Conservation (phyloP, 1,139 yeast species). For the Geotrichum candidum region DNA sequence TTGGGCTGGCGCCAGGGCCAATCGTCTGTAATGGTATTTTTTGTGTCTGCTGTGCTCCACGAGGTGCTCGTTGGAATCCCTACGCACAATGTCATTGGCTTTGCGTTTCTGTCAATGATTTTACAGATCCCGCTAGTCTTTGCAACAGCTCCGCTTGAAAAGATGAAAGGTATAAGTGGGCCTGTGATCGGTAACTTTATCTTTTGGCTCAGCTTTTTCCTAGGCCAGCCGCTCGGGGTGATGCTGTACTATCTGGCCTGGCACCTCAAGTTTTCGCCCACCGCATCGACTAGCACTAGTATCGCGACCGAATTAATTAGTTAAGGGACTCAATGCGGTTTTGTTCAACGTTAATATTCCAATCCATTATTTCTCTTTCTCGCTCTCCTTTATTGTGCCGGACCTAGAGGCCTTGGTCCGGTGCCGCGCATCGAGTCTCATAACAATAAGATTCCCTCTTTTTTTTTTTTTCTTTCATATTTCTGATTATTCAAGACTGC, state of each 20-base stretch:
- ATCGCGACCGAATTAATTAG: not conserved
- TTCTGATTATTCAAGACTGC: no score
- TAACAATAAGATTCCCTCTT: not conserved
- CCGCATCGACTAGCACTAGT: not conserved
- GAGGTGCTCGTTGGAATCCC: conserved; percentile 45
- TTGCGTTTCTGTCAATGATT: conserved; percentile 41
- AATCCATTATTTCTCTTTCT: not conserved
- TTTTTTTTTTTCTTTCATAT: no score
- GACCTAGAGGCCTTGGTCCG: not conserved
- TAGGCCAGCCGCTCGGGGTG: conserved; percentile 44
- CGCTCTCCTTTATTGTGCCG: not conserved
- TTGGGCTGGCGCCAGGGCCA: conserved; percentile 31
- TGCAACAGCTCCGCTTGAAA: conserved; percentile 39
- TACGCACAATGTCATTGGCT: conserved; percentile 43
- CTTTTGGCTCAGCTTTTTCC: conserved; percentile 42
- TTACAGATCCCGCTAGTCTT: conserved; percentile 40
- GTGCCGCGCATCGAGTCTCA: not conserved
- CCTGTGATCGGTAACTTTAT: conserved; percentile 40
- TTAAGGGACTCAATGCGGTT: not conserved
- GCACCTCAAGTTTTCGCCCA: conserved; percentile 33
- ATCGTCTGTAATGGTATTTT: conserved; percentile 37
- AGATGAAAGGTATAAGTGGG: conserved; percentile 36
- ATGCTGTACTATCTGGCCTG: conserved; percentile 42
- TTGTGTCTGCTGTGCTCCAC: conserved; percentile 41
- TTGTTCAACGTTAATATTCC: no score